phyloP scores from a whole-genome alignment of 225 moss, liverwort and hornwort species.

The Polytrichum formosum region DNA sequence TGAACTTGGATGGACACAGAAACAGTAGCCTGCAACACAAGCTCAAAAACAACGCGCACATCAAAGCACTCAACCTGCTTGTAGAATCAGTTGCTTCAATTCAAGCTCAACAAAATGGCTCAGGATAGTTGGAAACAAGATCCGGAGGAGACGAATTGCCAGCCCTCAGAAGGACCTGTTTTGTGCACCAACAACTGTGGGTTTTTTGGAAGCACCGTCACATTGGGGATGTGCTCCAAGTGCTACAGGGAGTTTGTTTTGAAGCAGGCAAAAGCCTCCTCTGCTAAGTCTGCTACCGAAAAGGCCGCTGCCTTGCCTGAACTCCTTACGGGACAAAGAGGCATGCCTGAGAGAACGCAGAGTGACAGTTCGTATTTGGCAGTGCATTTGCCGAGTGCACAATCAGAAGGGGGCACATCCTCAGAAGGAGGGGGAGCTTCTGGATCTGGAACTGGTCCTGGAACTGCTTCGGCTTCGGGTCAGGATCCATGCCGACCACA shows the following conservation, averaged over 20 bases:
- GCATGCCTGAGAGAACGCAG: slow-evolving; percentile 31
- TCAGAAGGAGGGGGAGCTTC: slow-evolving; percentile 14
- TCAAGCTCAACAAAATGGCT: slow-evolving; percentile 44
- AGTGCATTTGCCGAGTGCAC: slow-evolving; percentile 10
- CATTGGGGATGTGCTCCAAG: slow-evolving; percentile 75
- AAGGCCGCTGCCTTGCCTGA: slow-evolving; percentile 27
- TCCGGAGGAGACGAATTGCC: slow-evolving; percentile 87
- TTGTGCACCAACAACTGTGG: slow-evolving; percentile 92
- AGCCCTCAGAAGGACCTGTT: slow-evolving; percentile 77
- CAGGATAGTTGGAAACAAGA: slow-evolving; percentile 96
- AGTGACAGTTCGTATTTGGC: slow-evolving; percentile 38
- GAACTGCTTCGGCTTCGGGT: slow-evolving; percentile 24
- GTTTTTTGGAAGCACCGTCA: slow-evolving; percentile 79
- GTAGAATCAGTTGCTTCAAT: neutral
- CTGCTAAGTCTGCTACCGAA: slow-evolving; percentile 29
- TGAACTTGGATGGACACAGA: neutral
- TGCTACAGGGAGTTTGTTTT: slow-evolving; percentile 76
- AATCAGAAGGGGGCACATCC: slow-evolving; percentile 32
- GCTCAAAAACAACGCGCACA: neutral
- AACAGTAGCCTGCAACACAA: neutral
- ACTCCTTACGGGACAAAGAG: slow-evolving; percentile 26
- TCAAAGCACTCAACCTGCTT: neutral
- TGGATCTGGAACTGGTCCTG: neutral
- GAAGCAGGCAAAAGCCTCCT: slow-evolving; percentile 58
- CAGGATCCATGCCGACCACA: slow-evolving; percentile 36